phyloP scores from a whole-genome alignment of 2,329 filamentous ascomycete species.

The Plectosphaerella cucumerina region DNA sequence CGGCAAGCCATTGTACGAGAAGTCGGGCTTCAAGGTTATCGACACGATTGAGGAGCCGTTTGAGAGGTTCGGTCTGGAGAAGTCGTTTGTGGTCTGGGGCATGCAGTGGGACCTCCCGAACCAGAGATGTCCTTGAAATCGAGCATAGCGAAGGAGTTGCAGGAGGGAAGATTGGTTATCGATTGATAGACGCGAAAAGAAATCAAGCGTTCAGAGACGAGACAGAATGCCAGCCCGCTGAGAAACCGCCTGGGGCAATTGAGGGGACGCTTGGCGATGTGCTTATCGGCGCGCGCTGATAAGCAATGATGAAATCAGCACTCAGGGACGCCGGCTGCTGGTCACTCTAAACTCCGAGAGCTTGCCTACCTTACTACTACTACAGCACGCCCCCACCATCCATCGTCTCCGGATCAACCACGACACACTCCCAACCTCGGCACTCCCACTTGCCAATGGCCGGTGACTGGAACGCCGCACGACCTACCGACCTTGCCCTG shows the following conservation, averaged over 20 bases:
- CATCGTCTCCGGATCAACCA: no score
- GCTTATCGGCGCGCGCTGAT: not conserved
- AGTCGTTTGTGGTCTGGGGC: slow-evolving; percentile 8
- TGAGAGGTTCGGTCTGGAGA: slow-evolving; percentile 3
- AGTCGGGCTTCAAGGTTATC: slow-evolving; percentile 27
- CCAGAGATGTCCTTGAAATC: not conserved
- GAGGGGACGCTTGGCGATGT: not conserved
- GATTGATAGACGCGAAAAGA: no score
- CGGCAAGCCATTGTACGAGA: slow-evolving; percentile 27
- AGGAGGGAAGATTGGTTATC: no score
- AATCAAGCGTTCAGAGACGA: no score
- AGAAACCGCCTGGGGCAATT: no score
- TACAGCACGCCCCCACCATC: not conserved
- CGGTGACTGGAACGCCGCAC: not conserved
- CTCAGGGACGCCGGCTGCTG: not conserved
- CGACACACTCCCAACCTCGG: not conserved
- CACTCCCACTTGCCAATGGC: not conserved
- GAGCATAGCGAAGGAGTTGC: no score
- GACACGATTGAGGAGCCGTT: slow-evolving; percentile 10
- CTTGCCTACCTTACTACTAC: not conserved
- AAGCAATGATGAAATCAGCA: slow-evolving; percentile 2
- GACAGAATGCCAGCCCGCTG: no score
- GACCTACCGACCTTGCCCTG: not conserved
- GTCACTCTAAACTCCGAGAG: not conserved
- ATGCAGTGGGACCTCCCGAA: slow-evolving; percentile 11